phyloP scores from a whole-genome alignment of 345 rosid species.

The Ailanthus altissimus region DNA sequence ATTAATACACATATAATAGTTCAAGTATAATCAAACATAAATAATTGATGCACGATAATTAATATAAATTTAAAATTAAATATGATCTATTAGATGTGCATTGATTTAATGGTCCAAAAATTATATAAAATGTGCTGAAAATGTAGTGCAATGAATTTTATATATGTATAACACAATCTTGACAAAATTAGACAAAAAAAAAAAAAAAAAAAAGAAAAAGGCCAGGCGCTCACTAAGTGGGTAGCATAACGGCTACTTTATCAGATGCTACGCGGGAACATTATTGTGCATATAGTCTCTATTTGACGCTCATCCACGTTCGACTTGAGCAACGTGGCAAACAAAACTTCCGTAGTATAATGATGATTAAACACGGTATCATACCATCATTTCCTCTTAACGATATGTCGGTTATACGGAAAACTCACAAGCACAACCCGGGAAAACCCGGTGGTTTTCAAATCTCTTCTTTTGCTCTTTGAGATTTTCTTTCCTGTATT shows the following conservation, averaged over 20 bases:
- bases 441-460: background rate
- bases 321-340: background rate
- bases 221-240: no score
- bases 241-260: background rate
- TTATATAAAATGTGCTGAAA: no score
- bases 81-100: no score
- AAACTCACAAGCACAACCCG: background rate
- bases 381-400: background rate
- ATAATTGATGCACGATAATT: no score
- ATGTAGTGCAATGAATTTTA: no score
- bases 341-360: background rate
- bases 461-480: background rate
- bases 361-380: background rate
- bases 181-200: no score
- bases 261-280: background rate
- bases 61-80: no score
- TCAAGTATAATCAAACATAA: no score
- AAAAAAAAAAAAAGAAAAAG: no score
- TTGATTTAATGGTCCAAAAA: no score
- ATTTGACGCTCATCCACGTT: background rate
- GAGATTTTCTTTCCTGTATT: constrained; percentile 1
- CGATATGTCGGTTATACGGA: background rate
- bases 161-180: no score
- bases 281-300: background rate
- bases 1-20: no score